phyloP scores from a whole-genome alignment of 2,329 filamentous ascomycete species.

The Ambrosiella beaveri region DNA sequence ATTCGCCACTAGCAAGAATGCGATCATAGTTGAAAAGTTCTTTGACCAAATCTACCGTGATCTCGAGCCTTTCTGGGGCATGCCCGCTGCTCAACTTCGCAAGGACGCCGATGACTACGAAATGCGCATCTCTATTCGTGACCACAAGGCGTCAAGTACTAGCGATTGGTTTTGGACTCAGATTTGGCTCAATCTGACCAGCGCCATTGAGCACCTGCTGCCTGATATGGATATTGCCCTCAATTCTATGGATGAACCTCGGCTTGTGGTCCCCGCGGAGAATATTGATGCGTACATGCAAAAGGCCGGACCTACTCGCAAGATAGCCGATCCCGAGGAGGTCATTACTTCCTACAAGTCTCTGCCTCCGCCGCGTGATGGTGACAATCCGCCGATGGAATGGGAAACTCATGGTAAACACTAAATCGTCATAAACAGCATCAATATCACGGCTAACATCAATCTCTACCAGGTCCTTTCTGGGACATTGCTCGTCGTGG shows the following conservation, averaged over 20 bases:
- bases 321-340: conserved; percentile 26
- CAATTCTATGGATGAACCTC: conserved; percentile 51
- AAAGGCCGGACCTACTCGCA: conserved; percentile 31
- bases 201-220: conserved; percentile 34
- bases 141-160: conserved; percentile 31
- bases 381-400: conserved; percentile 22
- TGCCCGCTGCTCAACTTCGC: conserved; percentile 30
- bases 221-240: conserved; percentile 52
- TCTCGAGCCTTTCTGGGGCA: conserved; percentile 38
- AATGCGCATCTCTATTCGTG: conserved; percentile 43
- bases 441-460: neutral
- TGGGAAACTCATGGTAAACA: conserved; percentile 36
- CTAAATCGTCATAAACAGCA: neutral
- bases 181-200: conserved; percentile 37
- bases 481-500: conserved; percentile 41
- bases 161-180: conserved; percentile 42
- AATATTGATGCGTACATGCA: conserved; percentile 37
- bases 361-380: conserved; percentile 21
- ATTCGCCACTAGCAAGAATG: conserved; percentile 32
- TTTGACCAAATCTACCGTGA: conserved; percentile 50
- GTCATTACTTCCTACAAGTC: conserved; percentile 28
- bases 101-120: conserved; percentile 37
- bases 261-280: conserved; percentile 46
- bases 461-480: conserved; percentile 27
- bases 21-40: conserved; percentile 44